phyloP scores from a whole-genome alignment of 371 early-diverging fungal genomes.

The Mortierella sp. region DNA sequence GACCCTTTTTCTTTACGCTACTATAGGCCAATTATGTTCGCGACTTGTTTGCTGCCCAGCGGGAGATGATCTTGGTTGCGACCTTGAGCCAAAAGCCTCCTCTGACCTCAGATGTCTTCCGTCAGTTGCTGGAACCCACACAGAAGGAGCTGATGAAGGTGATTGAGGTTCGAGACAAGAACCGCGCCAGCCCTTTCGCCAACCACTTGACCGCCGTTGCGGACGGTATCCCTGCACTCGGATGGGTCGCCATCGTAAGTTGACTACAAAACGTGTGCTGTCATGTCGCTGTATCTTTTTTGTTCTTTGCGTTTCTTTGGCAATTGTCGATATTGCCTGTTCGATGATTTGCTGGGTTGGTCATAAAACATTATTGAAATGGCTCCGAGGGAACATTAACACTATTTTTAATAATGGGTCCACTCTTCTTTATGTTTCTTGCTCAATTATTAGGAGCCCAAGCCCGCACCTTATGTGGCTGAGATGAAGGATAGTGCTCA shows the following conservation, averaged over 20 bases:
- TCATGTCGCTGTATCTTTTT: not conserved
- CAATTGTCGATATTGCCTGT: not conserved
- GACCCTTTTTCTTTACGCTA: not conserved
- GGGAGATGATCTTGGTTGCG: constrained; percentile 82
- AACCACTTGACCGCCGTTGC: constrained; percentile 89
- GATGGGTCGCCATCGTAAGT: constrained; percentile 93
- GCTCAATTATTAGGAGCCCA: constrained; percentile 75
- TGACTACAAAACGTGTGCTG: not conserved
- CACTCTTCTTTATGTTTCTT: constrained; percentile 3
- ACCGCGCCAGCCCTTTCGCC: constrained; percentile 80
- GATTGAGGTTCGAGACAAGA: constrained; percentile 79
- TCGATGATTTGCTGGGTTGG: not conserved
- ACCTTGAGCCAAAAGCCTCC: constrained; percentile 85
- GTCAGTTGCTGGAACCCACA: constrained; percentile 78
- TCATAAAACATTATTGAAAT: not conserved
- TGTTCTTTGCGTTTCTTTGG: not conserved
- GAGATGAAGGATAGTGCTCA: constrained; percentile 94
- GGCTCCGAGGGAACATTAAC: constrained; percentile 17
- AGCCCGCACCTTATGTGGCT: constrained; percentile 88
- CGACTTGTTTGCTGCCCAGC: constrained; percentile 77
- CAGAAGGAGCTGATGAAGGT: constrained; percentile 78
- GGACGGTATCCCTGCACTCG: constrained; percentile 92
- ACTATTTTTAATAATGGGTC: constrained; percentile 14
- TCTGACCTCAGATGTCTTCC: constrained; percentile 63
- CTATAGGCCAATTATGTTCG: constrained; percentile 63